phyloP scores from a whole-genome alignment of 2,329 filamentous ascomycete species.

The Diaporthe sp. region DNA sequence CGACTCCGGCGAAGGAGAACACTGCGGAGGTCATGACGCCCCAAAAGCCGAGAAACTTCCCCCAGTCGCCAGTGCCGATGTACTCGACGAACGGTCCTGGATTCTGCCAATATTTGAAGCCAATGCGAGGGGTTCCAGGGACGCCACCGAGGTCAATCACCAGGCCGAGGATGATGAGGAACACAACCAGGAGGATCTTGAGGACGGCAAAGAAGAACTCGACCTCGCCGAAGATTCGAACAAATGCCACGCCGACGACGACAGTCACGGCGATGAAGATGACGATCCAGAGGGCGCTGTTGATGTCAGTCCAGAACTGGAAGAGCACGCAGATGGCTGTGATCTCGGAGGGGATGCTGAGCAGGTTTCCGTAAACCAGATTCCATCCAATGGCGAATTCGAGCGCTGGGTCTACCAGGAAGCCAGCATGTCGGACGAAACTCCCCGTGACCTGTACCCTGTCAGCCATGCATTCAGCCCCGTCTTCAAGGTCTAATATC shows the following conservation, averaged over 20 bases:
- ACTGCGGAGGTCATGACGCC: conserved; percentile 59
- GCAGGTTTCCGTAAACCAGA: conserved; percentile 66
- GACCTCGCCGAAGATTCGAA: conserved; percentile 72
- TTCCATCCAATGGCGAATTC: conserved; percentile 68
- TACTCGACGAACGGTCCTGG: conserved; percentile 76
- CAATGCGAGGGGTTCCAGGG: conserved; percentile 68
- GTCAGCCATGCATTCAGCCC: background rate
- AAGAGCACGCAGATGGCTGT: conserved; percentile 73
- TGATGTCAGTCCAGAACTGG: conserved; percentile 72
- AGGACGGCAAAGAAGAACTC: conserved; percentile 65
- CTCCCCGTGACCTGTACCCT: conserved; percentile 62
- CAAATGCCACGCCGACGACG: conserved; percentile 68
- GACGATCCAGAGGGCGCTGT: conserved; percentile 63
- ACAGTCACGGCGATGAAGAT: conserved; percentile 66
- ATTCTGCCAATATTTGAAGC: conserved; percentile 77
- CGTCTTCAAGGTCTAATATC: too few species aligned
- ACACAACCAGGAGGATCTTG: conserved; percentile 72
- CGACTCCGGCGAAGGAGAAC: conserved; percentile 62
- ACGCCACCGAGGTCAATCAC: conserved; percentile 74
- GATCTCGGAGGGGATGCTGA: conserved; percentile 71
- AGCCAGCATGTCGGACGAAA: conserved; percentile 71
- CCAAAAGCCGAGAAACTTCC: conserved; percentile 74
- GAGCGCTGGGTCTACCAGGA: conserved; percentile 72
- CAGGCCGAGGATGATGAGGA: conserved; percentile 71
- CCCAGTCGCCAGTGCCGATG: conserved; percentile 68